A percentile compares a stretch with the other conserved stretches of the same genome.
These are phyloP conservation scores for Neurospora africana DNA, from an alignment of 495 filamentous ascomycete species.

Conservation along the genomic window DNA sequence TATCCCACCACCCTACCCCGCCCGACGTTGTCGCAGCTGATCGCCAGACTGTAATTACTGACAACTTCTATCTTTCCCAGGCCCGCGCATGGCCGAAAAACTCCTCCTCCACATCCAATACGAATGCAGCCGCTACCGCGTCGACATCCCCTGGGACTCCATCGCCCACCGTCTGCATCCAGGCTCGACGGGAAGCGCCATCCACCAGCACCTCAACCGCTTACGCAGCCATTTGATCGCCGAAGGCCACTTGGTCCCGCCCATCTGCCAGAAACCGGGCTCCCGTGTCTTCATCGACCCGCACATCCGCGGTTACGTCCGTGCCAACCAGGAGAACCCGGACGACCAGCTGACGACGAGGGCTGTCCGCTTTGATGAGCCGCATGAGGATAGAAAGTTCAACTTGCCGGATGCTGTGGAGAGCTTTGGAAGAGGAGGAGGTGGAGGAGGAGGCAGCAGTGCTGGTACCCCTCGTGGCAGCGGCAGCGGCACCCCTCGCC, in stretches of 20 bases:
- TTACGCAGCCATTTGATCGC: constrained; percentile 15
- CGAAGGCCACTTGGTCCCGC: constrained; percentile 28
- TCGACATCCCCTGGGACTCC: constrained; percentile 22
- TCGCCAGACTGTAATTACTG: no score
- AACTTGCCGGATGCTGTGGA: constrained; percentile 15
- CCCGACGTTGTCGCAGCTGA: no score
- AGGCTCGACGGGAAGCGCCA: constrained; percentile 18
- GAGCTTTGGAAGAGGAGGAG: background rate
- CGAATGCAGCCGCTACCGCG: constrained; percentile 15
- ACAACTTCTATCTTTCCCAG: no score
- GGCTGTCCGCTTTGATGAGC: constrained; percentile 18
- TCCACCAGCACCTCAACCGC: constrained; percentile 22
- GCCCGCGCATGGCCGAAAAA: constrained; percentile 28
- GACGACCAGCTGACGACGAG: constrained; percentile 6
- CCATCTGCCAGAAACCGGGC: constrained; percentile 12
- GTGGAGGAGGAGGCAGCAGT: background rate
- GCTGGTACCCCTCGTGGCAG: background rate
- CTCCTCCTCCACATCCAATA: constrained; percentile 23
- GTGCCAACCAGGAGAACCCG: constrained; percentile 6
- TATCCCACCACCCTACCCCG: no score
- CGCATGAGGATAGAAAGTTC: constrained; percentile 16
- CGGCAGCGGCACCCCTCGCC: background rate
- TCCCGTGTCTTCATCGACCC: constrained; percentile 4
- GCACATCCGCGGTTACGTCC: constrained; percentile 21
- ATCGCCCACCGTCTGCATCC: constrained; percentile 24